These are phyloP conservation scores for Grammothele lineata DNA, from an alignment of 768 basidiomycete species.

Conservation along the genomic window DNA sequence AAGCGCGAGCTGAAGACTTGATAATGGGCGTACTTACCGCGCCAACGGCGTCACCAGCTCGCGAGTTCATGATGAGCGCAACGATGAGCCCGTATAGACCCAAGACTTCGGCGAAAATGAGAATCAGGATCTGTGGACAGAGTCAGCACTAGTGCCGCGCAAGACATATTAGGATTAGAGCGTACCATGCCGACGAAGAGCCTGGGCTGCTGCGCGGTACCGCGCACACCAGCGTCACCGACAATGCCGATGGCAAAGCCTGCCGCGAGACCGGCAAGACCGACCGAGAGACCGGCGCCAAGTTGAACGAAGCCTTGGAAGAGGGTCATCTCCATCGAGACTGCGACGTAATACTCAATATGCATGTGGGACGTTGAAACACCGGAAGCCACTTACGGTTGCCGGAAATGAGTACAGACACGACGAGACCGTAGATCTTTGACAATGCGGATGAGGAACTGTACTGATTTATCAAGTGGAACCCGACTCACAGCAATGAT, in stretches of 20 bases:
- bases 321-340: slow-evolving; percentile 75
- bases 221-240: slow-evolving; percentile 97
- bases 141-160: not conserved
- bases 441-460: not conserved
- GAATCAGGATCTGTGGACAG: slow-evolving; percentile 75
- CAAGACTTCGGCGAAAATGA: slow-evolving; percentile 95
- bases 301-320: slow-evolving; percentile 93
- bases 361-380: no score
- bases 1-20: no score
- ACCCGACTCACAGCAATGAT: slow-evolving; percentile 89
- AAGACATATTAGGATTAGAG: not conserved
- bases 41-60: slow-evolving; percentile 11
- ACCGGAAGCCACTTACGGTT: slow-evolving; percentile 55
- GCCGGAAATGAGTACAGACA: slow-evolving; percentile 92
- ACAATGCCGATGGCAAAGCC: slow-evolving; percentile 99
- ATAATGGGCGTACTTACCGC: slow-evolving; percentile 14
- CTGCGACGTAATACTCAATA: no score
- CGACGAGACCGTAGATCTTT: slow-evolving; percentile 96
- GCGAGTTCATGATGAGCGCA: slow-evolving; percentile 80
- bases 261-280: slow-evolving; percentile 92
- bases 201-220: slow-evolving; percentile 94
- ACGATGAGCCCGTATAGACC: slow-evolving; percentile 94
- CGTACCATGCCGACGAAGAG: slow-evolving; percentile 91
- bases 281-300: slow-evolving; percentile 89
- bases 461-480: not conserved